phyloP scores from a whole-genome alignment of 2,329 filamentous ascomycete genomes.

The Neonectria punicea region DNA sequence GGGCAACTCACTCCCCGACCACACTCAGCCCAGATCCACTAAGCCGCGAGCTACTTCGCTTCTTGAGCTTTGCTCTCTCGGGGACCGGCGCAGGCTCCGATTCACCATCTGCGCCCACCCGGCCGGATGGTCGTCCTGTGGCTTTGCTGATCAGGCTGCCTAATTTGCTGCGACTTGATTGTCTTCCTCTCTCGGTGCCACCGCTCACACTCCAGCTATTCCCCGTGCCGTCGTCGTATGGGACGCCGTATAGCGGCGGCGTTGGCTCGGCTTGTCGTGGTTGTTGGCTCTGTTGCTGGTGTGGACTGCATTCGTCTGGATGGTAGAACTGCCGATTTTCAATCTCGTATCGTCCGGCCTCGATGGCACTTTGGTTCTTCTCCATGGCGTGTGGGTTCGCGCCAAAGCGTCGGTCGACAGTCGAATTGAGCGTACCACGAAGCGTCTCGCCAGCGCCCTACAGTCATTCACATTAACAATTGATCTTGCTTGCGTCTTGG shows the following conservation, averaged over 20 bases:
- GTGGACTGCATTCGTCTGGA: slow-evolving; percentile 27
- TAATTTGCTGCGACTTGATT: slow-evolving; percentile 25
- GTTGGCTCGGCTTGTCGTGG: neutral
- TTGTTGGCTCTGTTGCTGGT: neutral
- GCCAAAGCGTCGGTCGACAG: slow-evolving; percentile 35
- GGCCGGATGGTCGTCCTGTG: slow-evolving; percentile 1
- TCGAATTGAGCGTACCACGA: slow-evolving; percentile 39
- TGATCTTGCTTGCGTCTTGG: accelerated
- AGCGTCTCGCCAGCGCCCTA: slow-evolving; percentile 41
- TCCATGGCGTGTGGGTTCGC: slow-evolving; percentile 19
- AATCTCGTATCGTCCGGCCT: slow-evolving; percentile 39
- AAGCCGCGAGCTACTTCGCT: slow-evolving; percentile 35
- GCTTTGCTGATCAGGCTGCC: slow-evolving; percentile 31
- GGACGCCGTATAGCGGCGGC: neutral
- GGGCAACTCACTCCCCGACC: slow-evolving; percentile 30
- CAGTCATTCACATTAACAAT: neutral
- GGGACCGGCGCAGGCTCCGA: slow-evolving; percentile 8
- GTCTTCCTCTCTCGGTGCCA: slow-evolving; percentile 22
- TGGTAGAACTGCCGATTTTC: slow-evolving; percentile 38
- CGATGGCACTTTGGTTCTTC: slow-evolving; percentile 38
- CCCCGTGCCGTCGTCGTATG: neutral
- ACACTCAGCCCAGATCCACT: slow-evolving; percentile 23
- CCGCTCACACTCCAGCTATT: slow-evolving; percentile 16
- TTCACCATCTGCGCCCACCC: slow-evolving; percentile 1
- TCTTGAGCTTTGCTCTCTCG: slow-evolving; percentile 35